A percentile compares a stretch with the other conserved stretches of the same genome.
Conservation (phyloP, 331 rosid species). For the Ulmus americana region DNA sequence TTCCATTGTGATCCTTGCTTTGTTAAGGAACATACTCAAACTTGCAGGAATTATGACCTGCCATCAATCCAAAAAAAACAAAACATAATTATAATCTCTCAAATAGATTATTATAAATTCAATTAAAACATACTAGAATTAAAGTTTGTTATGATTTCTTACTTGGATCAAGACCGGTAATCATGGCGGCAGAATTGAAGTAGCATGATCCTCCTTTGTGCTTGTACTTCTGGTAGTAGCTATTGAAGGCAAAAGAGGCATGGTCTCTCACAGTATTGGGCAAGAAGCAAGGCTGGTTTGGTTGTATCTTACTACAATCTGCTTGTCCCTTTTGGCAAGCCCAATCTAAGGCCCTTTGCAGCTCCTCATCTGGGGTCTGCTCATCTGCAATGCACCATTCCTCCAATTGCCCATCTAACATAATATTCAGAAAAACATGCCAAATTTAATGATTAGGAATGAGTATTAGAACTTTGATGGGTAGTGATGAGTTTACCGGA, state of each 20-base stretch:
- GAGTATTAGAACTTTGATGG: too few species aligned
- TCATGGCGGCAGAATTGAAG: slow-evolving; percentile 32
- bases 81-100: not conserved
- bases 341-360: slow-evolving; percentile 27
- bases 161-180: slow-evolving; percentile 34
- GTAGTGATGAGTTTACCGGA: slow-evolving; percentile 20
- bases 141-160: not conserved
- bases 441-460: too few species aligned
- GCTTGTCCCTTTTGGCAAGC: slow-evolving; percentile 31
- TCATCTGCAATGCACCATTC: slow-evolving; percentile 34
- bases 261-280: slow-evolving; percentile 28
- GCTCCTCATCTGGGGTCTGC: slow-evolving; percentile 29
- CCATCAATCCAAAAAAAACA: not conserved
- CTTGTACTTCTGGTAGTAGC: slow-evolving; percentile 34
- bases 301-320: slow-evolving; percentile 34
- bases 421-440: not conserved
- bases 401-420: slow-evolving; percentile 27
- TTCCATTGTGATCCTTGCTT: not conserved
- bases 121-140: not conserved
- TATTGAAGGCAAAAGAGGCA: slow-evolving; percentile 32
- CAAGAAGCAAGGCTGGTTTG: slow-evolving; percentile 18
- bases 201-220: slow-evolving; percentile 28
- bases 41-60: slow-evolving; percentile 30
- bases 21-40: slow-evolving; percentile 26
- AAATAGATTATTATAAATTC: not conserved